These are phyloP conservation scores for Piloderma croceum DNA, from an alignment of 768 basidiomycete genomes.

Conservation along the genomic window DNA sequence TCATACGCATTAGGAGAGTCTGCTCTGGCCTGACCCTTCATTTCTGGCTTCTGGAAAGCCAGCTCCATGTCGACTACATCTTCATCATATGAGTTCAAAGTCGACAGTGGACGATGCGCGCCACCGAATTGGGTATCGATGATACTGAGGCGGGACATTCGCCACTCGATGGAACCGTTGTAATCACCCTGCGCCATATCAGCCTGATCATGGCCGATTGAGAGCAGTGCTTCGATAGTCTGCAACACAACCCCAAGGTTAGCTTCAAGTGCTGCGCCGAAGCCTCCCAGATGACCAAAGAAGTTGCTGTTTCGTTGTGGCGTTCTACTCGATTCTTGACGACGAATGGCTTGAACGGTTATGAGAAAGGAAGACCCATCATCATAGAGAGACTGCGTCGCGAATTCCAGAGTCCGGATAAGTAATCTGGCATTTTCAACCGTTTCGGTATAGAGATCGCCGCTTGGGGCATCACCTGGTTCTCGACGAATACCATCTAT, in stretches of 20 bases:
- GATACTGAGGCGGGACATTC: slow-evolving; percentile 64
- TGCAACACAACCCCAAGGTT: slow-evolving; percentile 54
- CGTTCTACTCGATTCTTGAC: slow-evolving; percentile 28
- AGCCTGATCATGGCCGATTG: slow-evolving; percentile 66
- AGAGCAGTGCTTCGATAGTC: slow-evolving; percentile 56
- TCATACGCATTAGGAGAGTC: slow-evolving; percentile 26
- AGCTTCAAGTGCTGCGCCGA: slow-evolving; percentile 47
- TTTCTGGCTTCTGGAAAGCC: slow-evolving; percentile 40
- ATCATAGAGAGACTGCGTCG: slow-evolving; percentile 70
- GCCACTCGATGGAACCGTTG: slow-evolving; percentile 71
- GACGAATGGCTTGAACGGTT: slow-evolving; percentile 48
- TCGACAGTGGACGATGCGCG: slow-evolving; percentile 32
- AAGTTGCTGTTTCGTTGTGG: slow-evolving; percentile 28
- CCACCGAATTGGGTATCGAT: slow-evolving; percentile 46
- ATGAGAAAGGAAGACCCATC: slow-evolving; percentile 58
- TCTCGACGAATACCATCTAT: slow-evolving; percentile 66
- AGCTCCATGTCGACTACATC: slow-evolving; percentile 57
- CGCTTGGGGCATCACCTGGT: slow-evolving; percentile 33
- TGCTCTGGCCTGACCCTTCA: slow-evolving; percentile 24
- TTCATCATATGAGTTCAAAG: slow-evolving; percentile 30
- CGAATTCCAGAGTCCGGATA: slow-evolving; percentile 64
- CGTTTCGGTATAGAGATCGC: slow-evolving; percentile 53
- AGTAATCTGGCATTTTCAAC: slow-evolving; percentile 65
- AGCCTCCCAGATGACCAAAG: slow-evolving; percentile 44
- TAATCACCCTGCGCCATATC: slow-evolving; percentile 66